Base-by-base conservation (phyloP, 257 asterid genomes). In the Solanum habrochaites region DNA sequence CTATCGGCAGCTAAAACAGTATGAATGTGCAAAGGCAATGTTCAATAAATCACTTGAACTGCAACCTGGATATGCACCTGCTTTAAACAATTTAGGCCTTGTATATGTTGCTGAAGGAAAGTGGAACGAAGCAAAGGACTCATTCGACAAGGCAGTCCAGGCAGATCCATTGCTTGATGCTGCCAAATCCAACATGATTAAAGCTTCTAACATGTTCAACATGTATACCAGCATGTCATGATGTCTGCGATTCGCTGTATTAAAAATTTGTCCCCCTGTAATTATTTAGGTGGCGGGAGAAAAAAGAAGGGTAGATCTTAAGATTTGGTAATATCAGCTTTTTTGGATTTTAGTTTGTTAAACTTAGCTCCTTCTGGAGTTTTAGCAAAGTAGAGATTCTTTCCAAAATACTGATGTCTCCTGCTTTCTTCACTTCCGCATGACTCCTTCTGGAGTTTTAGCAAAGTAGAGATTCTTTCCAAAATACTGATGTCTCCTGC, bases 41-140 rank as follows among this genome's bases (percentile, higher is more conserved):
- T 91, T 94, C 81, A 92, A 96, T 31, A 97, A 95, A 93, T 94
- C 99, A 84, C 98, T 97, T 69, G 95, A 96, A 75, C 92, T 95
- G 92, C 93, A 90, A 86, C 99, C 99, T n/a, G 99, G 99, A 45
- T 97, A 97, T 86, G 99, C 99, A 47, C 98, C 99, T 2, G 98
- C 98, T 21, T 97, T 95, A 83, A 97, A 97, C 92, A 97, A 97
- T 91, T 96, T 97, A 11, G 99, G 99, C 83, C 99, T 97, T 8
- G 98, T 96, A 49, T 96, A 93, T 86, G 96, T 97, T 75, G 98
- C 97, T 12, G 99, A 97, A 95, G 94, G 93, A 85, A 92, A 87
- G 72, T 93, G 94, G 89, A 98, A 93, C 84, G 94, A 97, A 90
- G 99, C 98, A 43, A 90, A 90, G 87, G 94, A 91, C 90, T 96